phyloP scores from a whole-genome alignment of 257 asterid species.

The Capsicum baccatum region DNA sequence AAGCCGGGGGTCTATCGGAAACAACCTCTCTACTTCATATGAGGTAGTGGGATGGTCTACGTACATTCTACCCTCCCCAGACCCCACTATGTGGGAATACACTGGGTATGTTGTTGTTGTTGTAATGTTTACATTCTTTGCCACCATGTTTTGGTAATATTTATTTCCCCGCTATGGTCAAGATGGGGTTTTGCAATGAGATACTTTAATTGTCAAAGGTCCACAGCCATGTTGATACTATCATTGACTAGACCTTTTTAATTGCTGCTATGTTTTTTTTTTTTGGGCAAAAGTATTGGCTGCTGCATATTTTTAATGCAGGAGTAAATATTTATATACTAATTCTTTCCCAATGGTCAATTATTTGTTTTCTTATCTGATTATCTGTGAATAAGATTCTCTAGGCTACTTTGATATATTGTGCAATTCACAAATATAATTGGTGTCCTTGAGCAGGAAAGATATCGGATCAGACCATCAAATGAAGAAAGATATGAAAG shows the following conservation, averaged over 20 bases:
- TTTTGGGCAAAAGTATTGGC: background rate
- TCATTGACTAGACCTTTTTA: background rate
- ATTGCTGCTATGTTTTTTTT: background rate
- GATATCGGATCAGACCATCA: background rate
- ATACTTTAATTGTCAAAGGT: background rate
- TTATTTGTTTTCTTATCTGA: background rate
- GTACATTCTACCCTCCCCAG: no score
- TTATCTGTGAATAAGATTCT: no score
- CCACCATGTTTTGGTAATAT: conserved; percentile 6
- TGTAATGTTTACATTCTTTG: background rate
- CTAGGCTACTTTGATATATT: background rate
- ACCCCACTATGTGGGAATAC: no score
- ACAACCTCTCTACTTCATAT: no score
- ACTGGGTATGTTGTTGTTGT: no score
- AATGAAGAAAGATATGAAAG: conserved; percentile 50
- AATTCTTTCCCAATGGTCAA: background rate
- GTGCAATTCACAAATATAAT: background rate
- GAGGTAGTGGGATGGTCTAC: no score
- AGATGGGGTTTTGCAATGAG: background rate
- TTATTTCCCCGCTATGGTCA: background rate
- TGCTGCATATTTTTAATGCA: background rate
- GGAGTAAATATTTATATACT: background rate
- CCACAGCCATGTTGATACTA: background rate
- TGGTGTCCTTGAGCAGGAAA: conserved; percentile 4
- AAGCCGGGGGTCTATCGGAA: no score